Conservation (phyloP, 139 green algal species). For the Ulvella scutata region DNA sequence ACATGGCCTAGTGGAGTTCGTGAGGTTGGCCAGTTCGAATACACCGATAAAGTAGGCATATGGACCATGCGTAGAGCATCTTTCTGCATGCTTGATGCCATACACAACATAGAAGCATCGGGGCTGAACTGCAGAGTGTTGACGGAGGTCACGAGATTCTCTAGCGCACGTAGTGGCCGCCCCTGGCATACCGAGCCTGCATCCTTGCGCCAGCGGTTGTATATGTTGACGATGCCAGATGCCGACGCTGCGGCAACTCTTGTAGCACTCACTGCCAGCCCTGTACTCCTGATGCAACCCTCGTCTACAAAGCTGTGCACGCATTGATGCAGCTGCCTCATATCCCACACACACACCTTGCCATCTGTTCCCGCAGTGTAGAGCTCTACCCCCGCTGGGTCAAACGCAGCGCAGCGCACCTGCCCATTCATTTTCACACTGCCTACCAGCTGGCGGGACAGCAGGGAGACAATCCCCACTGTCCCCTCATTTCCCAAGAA, state of each 20-base stretch:
- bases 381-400: conserved; percentile 40
- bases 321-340: conserved; percentile 72
- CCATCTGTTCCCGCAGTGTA: conserved; percentile 61
- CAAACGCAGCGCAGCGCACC: conserved; percentile 56
- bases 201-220: conserved; percentile 19
- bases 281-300: conserved; percentile 33
- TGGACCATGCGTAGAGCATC: conserved; percentile 82
- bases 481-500: conserved; percentile 65
- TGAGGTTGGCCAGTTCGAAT: conserved; percentile 82
- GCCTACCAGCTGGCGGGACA: conserved; percentile 42
- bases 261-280: conserved; percentile 36
- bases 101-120: conserved; percentile 59
- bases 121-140: conserved; percentile 73
- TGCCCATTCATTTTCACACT: conserved; percentile 74
- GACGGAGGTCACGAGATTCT: conserved; percentile 72
- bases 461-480: conserved; percentile 56
- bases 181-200: not conserved
- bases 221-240: conserved; percentile 80
- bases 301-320: conserved; percentile 49
- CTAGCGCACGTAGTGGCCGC: conserved; percentile 33
- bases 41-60: conserved; percentile 63
- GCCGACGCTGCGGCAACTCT: conserved; percentile 48
- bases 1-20: conserved; percentile 74
- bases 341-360: conserved; percentile 79
- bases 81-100: conserved; percentile 63